Evolutionary conservation across 371 early-diverging fungal genomes (phyloP).

Genomic region (Apophysomyces elegans): DNA sequence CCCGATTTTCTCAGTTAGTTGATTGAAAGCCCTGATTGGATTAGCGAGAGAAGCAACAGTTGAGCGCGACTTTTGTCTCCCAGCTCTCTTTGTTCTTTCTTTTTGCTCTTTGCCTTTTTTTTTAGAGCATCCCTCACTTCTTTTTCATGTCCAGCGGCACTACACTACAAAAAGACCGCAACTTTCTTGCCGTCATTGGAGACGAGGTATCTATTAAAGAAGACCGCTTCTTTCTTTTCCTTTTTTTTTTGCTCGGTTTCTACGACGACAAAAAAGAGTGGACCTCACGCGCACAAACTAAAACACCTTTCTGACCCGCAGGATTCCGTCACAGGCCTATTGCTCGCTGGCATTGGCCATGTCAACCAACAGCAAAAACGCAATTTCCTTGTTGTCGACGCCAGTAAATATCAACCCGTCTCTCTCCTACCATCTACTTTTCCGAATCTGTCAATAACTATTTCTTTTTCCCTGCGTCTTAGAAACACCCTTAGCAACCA

Average conservation of each 20-base stretch:
- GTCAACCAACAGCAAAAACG: constrained; percentile 81
- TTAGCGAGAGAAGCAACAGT: too few species aligned
- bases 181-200: constrained; percentile 94
- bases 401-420: constrained; percentile 66
- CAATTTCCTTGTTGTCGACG: constrained; percentile 96
- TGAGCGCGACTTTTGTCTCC: too few species aligned
- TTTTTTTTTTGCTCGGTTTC: neutral
- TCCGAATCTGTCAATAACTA: neutral
- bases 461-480: neutral
- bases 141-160: constrained; percentile 44
- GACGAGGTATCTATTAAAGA: constrained; percentile 76
- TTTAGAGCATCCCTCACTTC: too few species aligned
- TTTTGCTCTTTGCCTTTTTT: too few species aligned
- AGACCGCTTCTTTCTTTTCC: too few species aligned
- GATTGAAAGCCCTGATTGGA: too few species aligned
- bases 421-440: neutral
- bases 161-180: constrained; percentile 70
- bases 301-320: constrained; percentile 29
- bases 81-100: too few species aligned
- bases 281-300: neutral
- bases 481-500: constrained; percentile 90
- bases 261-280: neutral
- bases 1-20: too few species aligned
- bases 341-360: constrained; percentile 97
- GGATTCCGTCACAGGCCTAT: constrained; percentile 97